Evolutionary conservation across 371 early-diverging fungal species (phyloP).

Genomic region (Rhizopus stolonifer): DNA sequence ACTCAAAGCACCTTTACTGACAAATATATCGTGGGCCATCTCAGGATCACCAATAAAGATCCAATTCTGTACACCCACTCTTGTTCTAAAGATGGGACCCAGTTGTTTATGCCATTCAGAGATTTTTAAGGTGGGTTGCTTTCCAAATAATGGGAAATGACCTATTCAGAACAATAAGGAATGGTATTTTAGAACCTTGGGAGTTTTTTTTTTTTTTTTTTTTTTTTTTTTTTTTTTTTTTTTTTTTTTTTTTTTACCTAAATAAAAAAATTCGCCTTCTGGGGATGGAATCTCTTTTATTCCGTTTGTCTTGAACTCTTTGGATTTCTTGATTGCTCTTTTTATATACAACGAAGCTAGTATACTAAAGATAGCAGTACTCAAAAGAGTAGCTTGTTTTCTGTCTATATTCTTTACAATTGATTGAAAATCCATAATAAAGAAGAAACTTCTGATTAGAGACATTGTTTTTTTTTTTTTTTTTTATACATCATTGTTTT

Average conservation of each 20-base stretch:
- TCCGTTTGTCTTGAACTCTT: not conserved
- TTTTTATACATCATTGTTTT: too few relatives aligned
- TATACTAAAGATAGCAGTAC: not conserved
- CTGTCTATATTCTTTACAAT: not conserved
- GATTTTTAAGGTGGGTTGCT: too few relatives aligned
- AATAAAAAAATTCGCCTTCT: conserved; percentile 3
- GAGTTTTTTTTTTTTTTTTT: too few relatives aligned
- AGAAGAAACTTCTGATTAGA: too few relatives aligned
- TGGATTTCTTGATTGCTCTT: not conserved
- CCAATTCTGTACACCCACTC: conserved; percentile 25
- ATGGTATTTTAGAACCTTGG: too few relatives aligned
- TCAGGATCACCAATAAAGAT: conserved; percentile 20
- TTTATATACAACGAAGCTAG: not conserved
- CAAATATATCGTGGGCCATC: conserved; percentile 22
- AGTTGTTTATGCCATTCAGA: conserved; percentile 22
- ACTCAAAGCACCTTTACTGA: conserved; percentile 4
- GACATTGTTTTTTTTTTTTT: too few relatives aligned
- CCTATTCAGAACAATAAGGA: too few relatives aligned
- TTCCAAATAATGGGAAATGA: too few relatives aligned
- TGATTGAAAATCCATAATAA: not conserved
- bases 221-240: too few relatives aligned
- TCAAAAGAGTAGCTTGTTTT: not conserved
- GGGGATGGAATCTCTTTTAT: conserved; percentile 15
- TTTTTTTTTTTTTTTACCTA: too few relatives aligned
- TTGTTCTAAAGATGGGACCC: conserved; percentile 20